Base-by-base conservation (phyloP, 805 yeast species). In the Monosporozyma unispora region DNA sequence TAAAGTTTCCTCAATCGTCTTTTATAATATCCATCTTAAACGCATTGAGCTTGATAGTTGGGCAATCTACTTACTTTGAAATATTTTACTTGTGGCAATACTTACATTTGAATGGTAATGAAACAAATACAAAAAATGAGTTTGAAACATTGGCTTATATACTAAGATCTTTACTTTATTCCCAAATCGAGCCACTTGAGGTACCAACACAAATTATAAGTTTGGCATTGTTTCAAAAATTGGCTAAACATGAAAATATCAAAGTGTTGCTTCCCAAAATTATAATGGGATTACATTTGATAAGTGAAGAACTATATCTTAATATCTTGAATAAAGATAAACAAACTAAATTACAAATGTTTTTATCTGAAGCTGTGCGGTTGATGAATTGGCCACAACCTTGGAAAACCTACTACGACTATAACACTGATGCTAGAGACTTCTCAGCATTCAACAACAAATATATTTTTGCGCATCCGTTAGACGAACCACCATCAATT, bases 331-430 rank as follows among this genome's bases (percentile, higher is more conserved):
- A 74, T 4, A 49, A 59, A 3, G 48, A 57, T 0, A 62, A 68
- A 8, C 66, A 73, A 11, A 56, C 68, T 3, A 65, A 66, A 29
- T 57, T 90, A 27, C 80, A 84, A 0, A 23, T 67, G 0, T 62
- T 89, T 21, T 63, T 89, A n/a, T 70, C 81, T 0, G 84, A 82
- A 54, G 60, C 86, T 12, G 74, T 83, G 0, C 56, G 70, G 11
- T 79, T 87, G 81, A 77, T 83, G 79, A 81, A 85, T 5, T 86
- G 96, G 95, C 77, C 82, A 10, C 79, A 72, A 1, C 50, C 57
- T 0, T 86, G 96, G 96, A 61, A 67, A 21, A 57, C 64, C 1
- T 81, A 79, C 55, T 87, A 89, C 60, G 31, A 14, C 14, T 25
- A 33, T 12, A 14, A n/a, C 8, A 7, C 21, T 18, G 18, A 37